Evolutionary conservation across 2,329 filamentous ascomycete genomes (phyloP), one percentile per base, ranked within the genome.

Genomic region (Apiospora kogelbergensis): DNA sequence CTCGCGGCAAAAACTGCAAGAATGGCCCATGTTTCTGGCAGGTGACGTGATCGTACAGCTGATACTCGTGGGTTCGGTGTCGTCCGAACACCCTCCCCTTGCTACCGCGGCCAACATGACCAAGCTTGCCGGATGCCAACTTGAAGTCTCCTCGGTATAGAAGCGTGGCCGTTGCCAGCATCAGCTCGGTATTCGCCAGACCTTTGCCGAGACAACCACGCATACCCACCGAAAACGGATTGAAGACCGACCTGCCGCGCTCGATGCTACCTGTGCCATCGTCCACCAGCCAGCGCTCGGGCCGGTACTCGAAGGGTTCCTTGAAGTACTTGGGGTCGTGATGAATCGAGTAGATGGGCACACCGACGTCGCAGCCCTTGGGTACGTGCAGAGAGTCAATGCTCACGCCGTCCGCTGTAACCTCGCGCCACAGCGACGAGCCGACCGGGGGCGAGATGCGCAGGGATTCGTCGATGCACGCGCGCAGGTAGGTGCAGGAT

Each of bases 171-270:
- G 66, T 42, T 13, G 67, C 44, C 7, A 70, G 24, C 46, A 48
- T 68, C 46, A 70, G 66, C 33, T 70, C 69, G 9, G 57, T 68
- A n/a, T 68, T 60, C 10, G 69, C 69, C 1, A 70, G 63, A 60
- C 82, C 82, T 68, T 75, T 74, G 13, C 81, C 81, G 41, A 83
- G 74, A 63, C 81, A 83, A 63, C 81, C 81, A 20, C 81, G 71
- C 42, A 81, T 79, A 2, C 82, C 80, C 1, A 76, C 66, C 63
- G 75, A 74, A 69, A 83, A 81, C 26, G 81, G 78, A 71, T 81
- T 78, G 70, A 81, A 74, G n/a, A 75, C 77, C 2, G 78, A 76
- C 24, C 76, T 73, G 24, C 53, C 44, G 3, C 26, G 33, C 10
- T 67, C 67, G 46, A 40, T 65, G 1, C 68, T 68, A 10, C 22